Percentiles rank a stretch among this genome's conserved stretches.
These are phyloP conservation scores for Beauveria brongniartii DNA, from an alignment of 2,329 filamentous ascomycete genomes.

Conservation along the genomic window DNA sequence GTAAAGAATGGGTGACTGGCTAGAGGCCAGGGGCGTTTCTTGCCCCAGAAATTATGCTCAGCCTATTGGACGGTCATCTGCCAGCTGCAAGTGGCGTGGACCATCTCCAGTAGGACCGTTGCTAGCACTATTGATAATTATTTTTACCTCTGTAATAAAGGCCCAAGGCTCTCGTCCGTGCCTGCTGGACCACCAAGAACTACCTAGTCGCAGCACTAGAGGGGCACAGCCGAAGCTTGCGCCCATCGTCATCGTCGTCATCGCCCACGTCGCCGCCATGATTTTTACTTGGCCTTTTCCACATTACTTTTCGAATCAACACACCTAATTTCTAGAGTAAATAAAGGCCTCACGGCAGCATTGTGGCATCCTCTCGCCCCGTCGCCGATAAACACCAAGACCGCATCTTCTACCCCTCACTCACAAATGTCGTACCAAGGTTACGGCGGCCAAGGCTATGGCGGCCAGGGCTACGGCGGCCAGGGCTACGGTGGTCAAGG, in stretches of 20 bases:
- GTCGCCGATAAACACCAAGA: not conserved
- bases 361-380: not conserved
- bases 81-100: not conserved
- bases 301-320: not conserved
- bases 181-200: not conserved
- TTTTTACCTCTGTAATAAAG: no score
- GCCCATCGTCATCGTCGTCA: constrained; percentile 9
- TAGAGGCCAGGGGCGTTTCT: not conserved
- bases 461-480: constrained; percentile 22
- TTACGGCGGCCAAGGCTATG: constrained; percentile 21
- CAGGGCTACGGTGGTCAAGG: constrained; percentile 20
- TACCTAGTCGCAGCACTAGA: not conserved
- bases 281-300: not conserved
- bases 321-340: not conserved
- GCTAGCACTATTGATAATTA: no score
- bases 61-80: not conserved
- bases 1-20: not conserved
- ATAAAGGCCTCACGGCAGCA: not conserved
- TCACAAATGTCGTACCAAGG: constrained; percentile 28
- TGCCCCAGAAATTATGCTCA: not conserved
- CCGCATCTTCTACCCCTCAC: constrained; percentile 4
- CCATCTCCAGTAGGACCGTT: no score
- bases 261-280: not conserved
- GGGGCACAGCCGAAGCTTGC: constrained; percentile 5
- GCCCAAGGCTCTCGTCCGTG: not conserved